Conservation (phyloP, 2,329 filamentous ascomycete species). For the Colletotrichum cereale region DNA sequence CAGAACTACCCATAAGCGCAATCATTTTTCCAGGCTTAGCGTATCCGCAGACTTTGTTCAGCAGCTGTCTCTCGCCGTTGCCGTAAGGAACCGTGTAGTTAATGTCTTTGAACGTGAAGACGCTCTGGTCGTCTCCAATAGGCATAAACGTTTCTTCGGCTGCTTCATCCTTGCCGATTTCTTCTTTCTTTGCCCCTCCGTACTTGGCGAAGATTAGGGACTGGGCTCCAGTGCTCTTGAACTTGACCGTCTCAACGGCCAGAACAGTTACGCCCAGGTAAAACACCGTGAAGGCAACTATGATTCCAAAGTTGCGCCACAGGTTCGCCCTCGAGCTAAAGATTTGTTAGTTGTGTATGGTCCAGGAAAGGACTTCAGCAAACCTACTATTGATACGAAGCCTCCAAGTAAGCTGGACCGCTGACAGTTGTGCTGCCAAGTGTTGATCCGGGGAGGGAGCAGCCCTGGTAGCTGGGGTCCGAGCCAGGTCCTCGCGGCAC, state of each 20-base stretch:
- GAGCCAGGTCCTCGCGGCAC: constrained; percentile 59
- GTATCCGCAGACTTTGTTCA: constrained; percentile 72
- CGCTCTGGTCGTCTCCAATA: constrained; percentile 68
- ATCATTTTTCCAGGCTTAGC: constrained; percentile 85
- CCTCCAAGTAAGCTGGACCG: constrained; percentile 67
- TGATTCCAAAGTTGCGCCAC: constrained; percentile 83
- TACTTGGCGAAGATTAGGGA: constrained; percentile 37
- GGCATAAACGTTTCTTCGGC: constrained; percentile 55
- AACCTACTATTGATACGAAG: constrained; percentile 63
- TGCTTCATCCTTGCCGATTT: constrained; percentile 42
- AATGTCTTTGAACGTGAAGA: constrained; percentile 80
- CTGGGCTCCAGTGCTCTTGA: constrained; percentile 49
- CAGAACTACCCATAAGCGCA: constrained; percentile 84
- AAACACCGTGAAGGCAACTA: constrained; percentile 80
- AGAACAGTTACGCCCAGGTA: constrained; percentile 80
- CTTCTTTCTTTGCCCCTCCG: constrained; percentile 31
- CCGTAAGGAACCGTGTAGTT: constrained; percentile 75
- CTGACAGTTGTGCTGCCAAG: constrained; percentile 61
- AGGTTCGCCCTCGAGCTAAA: constrained; percentile 62
- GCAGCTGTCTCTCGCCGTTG: constrained; percentile 26
- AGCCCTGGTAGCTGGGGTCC: constrained; percentile 63
- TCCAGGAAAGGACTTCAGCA: accelerated
- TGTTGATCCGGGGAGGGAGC: constrained; percentile 65
- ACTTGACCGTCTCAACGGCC: constrained; percentile 76
- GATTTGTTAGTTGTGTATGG: not conserved